Evolutionary conservation across 2,329 filamentous ascomycete species (phyloP), one percentile per base, ranked within the genome.

Genomic region (Bisporella sp.): DNA sequence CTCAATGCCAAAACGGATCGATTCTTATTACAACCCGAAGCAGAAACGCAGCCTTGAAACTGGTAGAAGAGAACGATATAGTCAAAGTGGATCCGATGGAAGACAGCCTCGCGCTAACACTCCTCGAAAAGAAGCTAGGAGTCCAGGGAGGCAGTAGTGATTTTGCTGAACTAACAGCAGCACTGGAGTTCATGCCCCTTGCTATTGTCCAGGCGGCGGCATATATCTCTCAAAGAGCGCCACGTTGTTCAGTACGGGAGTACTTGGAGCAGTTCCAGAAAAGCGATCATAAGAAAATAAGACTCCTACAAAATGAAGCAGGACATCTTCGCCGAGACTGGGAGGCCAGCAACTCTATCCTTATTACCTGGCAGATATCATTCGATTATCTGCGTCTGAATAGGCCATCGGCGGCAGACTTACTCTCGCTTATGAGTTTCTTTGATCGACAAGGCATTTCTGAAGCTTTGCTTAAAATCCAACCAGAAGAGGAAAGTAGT

Each of bases 181-280:
- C 33, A 35, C 57, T 66, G 2, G 64, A 65, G 35, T 43, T 28
- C 2, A 43, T 43, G 21, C 41, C 41, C 2, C 41, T 43, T 43
- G 41, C 41, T 28, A 43, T 60, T 48, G 30, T 45, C 5, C 43
- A 45, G 31, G 41, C 9, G 9, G 41, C 41, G 8, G 41, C 41
- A 28, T 43, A 43, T 29, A 43, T 43, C 21, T 28, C 28, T 12
- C 29, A 45, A 47, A 50, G 59, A 37, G 48, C 46, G 9, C 65
- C 65, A 1, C 61, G 60, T 32, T 60, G 47, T 45, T 67, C 69
- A 0, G 53, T 69, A n/a, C 12, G 32, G 12, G 12, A 39, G 30
- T 78, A 76, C 49, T 51, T 75, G 1, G 48, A 65, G 3, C 49
- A 66, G 1, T 67, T 74, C 47, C 59, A 54, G 5, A 59, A 64